Conservation (phyloP, 2,329 filamentous ascomycete genomes). For the Exophiala oligosperma region DNA sequence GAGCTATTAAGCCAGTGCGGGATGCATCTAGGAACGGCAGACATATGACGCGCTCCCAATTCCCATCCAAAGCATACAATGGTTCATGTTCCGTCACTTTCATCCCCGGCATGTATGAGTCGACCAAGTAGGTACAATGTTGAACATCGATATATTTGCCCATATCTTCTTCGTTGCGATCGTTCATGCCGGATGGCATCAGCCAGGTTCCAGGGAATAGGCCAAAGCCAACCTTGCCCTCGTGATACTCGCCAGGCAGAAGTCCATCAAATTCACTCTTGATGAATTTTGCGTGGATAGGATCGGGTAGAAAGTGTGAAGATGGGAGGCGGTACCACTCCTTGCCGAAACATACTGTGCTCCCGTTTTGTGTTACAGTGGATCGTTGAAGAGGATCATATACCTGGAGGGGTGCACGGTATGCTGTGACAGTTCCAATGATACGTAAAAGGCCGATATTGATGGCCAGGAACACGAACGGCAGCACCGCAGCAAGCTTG, state of each 20-base stretch:
- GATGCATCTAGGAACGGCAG: slow-evolving; percentile 77
- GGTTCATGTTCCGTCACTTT: slow-evolving; percentile 70
- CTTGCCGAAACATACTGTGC: slow-evolving; percentile 84
- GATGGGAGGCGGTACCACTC: slow-evolving; percentile 98
- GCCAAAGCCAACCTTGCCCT: slow-evolving; percentile 67
- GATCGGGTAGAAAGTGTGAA: slow-evolving; percentile 84
- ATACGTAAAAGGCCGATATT: slow-evolving; percentile 70
- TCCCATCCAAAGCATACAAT: slow-evolving; percentile 70
- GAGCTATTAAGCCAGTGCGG: slow-evolving; percentile 69
- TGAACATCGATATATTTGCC: slow-evolving; percentile 78
- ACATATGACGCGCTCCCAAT: slow-evolving; percentile 81
- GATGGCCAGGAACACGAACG: slow-evolving; percentile 59
- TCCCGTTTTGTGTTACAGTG: slow-evolving; percentile 59
- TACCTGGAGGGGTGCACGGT: slow-evolving; percentile 75
- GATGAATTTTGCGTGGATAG: slow-evolving; percentile 83
- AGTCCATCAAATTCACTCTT: slow-evolving; percentile 87
- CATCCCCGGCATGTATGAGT: slow-evolving; percentile 72
- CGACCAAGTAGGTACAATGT: slow-evolving; percentile 80
- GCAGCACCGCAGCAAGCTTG: slow-evolving; percentile 57
- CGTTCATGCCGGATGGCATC: slow-evolving; percentile 83
- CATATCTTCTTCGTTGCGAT: slow-evolving; percentile 81
- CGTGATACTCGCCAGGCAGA: slow-evolving; percentile 84
- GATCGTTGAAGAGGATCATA: slow-evolving; percentile 49
- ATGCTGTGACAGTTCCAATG: slow-evolving; percentile 75
- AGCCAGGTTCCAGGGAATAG: slow-evolving; percentile 83